Base-by-base conservation (phyloP, 345 rosid species). In the Mercurialis annua region DNA sequence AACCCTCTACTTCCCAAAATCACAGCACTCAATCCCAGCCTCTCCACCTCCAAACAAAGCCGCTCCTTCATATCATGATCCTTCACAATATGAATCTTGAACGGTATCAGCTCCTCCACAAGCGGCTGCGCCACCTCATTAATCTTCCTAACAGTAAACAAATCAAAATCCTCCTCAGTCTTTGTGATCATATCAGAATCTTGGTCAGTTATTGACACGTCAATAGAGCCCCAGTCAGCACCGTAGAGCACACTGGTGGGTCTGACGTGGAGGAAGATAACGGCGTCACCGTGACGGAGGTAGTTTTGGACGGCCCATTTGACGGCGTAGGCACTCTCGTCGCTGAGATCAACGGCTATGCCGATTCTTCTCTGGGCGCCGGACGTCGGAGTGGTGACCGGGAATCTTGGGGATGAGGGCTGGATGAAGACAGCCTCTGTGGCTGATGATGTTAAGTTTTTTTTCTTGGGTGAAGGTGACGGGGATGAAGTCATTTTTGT, bases 31-130 rank as follows among this genome's bases (percentile, higher is more conserved):
- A 91, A 61, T 34, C 88, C 87, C 21, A 90, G 73, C 80, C 97
- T 82, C 80, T 90, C 97, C 34, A 88, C 95, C 77, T 88, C 97
- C 80, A 90, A 70, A 68, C 97, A 90, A 27, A 90, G 76, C 71
- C 95, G 76, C 80, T 90, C 97, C 86, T 86, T 88, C 97, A 90
- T 88, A 71, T 90, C 97, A 27, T 90, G 97, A 67, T 88, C 95
- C 74, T 86, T 88, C 59, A 90, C 95, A 7, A 90, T 84, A 23
- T 86, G 97, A 34, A 88, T 82, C 84, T 88, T 90, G 72, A 85
- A 88, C 50, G 96, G 86, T 14, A 88, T 76, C 14, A 80, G 77
- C 31, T 82, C 90, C 36, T 91, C 90, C 18, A 81, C 86, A 26
- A 91, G 71, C 2, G 93, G 96, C 73, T 78, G 80, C 23, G 96